These are phyloP conservation scores for Martensiomyces pterosporus DNA, from an alignment of 192 early-diverging fungal species.

Conservation along the genomic window DNA sequence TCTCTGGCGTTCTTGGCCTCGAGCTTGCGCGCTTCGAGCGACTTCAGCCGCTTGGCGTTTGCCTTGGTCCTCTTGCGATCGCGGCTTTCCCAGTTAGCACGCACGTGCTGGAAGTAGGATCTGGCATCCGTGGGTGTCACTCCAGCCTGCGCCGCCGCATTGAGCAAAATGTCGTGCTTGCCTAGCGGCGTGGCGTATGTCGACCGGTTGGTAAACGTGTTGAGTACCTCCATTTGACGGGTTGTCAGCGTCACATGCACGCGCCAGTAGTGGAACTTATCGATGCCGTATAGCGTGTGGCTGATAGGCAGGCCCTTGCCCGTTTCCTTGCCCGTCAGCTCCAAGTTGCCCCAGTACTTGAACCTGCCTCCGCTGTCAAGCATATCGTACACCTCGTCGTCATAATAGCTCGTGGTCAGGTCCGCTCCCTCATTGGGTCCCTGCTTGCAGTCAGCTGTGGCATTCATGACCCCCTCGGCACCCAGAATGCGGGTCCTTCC, in stretches of 20 bases:
- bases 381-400: slow-evolving; percentile 23
- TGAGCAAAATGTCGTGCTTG: slow-evolving; percentile 1
- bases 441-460: slow-evolving; percentile 2
- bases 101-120: slow-evolving; percentile 19
- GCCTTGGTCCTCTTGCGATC: slow-evolving; percentile 2
- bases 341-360: slow-evolving; percentile 18
- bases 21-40: background rate
- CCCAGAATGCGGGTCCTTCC: slow-evolving; percentile 23
- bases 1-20: no score
- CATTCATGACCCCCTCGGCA: slow-evolving; percentile 9
- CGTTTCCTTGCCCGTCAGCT: slow-evolving; percentile 5
- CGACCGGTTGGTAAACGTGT: slow-evolving; percentile 7
- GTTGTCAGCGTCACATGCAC: slow-evolving; percentile 2
- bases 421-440: background rate
- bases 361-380: slow-evolving; percentile 3
- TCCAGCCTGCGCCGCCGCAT: slow-evolving; percentile 20
- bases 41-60: no score
- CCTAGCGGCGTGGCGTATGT: slow-evolving; percentile 14
- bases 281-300: slow-evolving; percentile 26
- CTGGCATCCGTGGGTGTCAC: slow-evolving; percentile 19
- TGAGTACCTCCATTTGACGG: slow-evolving; percentile 7
- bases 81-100: no score
- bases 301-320: background rate
- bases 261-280: slow-evolving; percentile 11
- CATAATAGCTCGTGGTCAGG: slow-evolving; percentile 7